Percentiles rank a stretch among this genome's conserved stretches.
phyloP scores from a whole-genome alignment of 345 rosid species.

The Gossypium anomalum region DNA sequence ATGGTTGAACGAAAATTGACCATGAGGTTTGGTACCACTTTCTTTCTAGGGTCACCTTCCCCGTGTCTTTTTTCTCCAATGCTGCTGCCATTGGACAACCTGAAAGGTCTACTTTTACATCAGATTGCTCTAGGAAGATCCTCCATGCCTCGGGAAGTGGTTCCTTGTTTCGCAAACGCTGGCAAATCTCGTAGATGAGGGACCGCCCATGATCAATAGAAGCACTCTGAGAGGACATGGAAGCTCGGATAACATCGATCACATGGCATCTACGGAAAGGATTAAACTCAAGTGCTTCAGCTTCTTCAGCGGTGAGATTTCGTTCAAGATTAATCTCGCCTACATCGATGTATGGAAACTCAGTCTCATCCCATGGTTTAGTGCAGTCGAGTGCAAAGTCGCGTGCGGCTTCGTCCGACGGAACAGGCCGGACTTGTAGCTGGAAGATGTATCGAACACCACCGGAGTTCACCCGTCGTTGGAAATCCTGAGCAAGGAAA shows the following conservation, averaged over 20 bases:
- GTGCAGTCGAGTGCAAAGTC: slow-evolving; percentile 57
- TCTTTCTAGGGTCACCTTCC: slow-evolving; percentile 43
- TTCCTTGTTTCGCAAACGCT: slow-evolving; percentile 46
- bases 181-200: slow-evolving; percentile 60
- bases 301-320: slow-evolving; percentile 43
- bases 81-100: slow-evolving; percentile 63
- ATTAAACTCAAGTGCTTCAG: slow-evolving; percentile 53
- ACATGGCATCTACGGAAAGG: slow-evolving; percentile 42
- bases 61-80: slow-evolving; percentile 20
- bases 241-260: slow-evolving; percentile 54
- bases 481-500: slow-evolving; percentile 63
- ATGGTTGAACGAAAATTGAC: slow-evolving; percentile 50
- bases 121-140: slow-evolving; percentile 54
- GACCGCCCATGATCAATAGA: slow-evolving; percentile 74
- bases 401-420: slow-evolving; percentile 34
- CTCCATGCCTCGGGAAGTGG: slow-evolving; percentile 67
- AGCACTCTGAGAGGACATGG: slow-evolving; percentile 52
- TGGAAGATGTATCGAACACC: slow-evolving; percentile 59
- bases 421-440: slow-evolving; percentile 44
- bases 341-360: slow-evolving; percentile 43
- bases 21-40: slow-evolving; percentile 46
- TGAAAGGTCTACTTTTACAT: slow-evolving; percentile 57
- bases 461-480: slow-evolving; percentile 33
- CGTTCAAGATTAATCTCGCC: slow-evolving; percentile 50
- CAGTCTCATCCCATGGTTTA: slow-evolving; percentile 52